Conservation (phyloP, 768 basidiomycete species). For the Lepiota brunneoincarnata region DNA sequence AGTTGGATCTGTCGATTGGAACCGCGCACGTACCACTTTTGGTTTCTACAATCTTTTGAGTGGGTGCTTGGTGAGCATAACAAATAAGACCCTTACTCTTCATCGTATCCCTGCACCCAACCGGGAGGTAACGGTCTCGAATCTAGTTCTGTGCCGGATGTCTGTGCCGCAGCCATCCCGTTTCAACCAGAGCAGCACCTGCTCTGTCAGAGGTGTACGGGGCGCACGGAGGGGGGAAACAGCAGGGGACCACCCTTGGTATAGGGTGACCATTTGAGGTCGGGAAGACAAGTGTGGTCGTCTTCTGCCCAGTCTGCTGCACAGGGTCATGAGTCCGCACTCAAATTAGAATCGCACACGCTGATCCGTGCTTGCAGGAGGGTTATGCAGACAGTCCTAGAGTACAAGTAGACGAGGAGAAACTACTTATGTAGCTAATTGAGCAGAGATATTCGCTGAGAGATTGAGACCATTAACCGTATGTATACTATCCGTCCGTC, state of each 20-base stretch:
- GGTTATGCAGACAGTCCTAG: background rate
- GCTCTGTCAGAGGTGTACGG: background rate
- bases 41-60: background rate
- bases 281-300: background rate
- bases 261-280: background rate
- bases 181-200: background rate
- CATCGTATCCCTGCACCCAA: constrained; percentile 16
- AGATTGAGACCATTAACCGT: constrained; percentile 1
- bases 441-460: background rate
- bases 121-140: constrained; percentile 15
- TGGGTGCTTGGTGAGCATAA: background rate
- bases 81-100: constrained; percentile 11
- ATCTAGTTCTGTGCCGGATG: constrained; percentile 4
- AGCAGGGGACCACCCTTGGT: background rate
- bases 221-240: background rate
- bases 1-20: background rate
- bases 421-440: constrained; percentile 4
- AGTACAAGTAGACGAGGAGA: background rate
- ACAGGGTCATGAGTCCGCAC: background rate
- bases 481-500: constrained; percentile 7
- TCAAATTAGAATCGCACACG: background rate
- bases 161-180: constrained; percentile 1
- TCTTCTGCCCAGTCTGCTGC: background rate
- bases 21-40: background rate
- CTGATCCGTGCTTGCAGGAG: constrained; percentile 7